Evolutionary conservation across 2,329 filamentous ascomycete genomes (phyloP).

Genomic region (Trichoderma pleuroti): DNA sequence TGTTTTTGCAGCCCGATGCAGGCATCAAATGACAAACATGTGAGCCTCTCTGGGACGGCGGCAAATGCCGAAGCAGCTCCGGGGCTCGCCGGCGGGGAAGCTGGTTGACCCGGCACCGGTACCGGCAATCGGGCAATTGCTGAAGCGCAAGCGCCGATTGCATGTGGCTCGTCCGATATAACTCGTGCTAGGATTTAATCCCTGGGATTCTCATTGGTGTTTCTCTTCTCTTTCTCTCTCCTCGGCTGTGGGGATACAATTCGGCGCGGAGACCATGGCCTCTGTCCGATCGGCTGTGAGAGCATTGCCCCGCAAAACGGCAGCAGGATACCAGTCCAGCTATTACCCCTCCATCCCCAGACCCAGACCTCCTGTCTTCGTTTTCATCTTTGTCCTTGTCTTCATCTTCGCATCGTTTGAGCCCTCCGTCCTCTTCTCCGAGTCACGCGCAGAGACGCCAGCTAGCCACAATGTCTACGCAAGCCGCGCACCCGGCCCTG

Average conservation of each 20-base stretch:
- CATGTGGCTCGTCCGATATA: not conserved
- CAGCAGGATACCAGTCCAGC: constrained; percentile 12
- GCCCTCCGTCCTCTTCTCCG: not conserved
- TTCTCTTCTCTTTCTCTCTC: not conserved
- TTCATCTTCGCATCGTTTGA: constrained; percentile 22
- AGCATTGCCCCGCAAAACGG: constrained; percentile 28
- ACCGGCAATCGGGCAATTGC: constrained; percentile 18
- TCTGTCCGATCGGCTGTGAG: constrained; percentile 31
- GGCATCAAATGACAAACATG: not conserved
- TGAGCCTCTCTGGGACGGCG: not conserved
- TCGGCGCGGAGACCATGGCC: constrained; percentile 17
- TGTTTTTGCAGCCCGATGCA: not conserved
- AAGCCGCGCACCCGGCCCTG: constrained; percentile 65
- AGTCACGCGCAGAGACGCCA: constrained; percentile 23
- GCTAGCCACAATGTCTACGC: constrained; percentile 54
- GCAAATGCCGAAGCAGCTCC: constrained; percentile 9
- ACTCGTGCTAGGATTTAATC: not conserved
- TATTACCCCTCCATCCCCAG: constrained; percentile 28
- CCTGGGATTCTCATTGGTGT: constrained; percentile 7
- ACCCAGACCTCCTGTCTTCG: constrained; percentile 7
- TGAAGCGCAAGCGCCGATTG: constrained; percentile 7
- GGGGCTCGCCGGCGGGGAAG: constrained; percentile 14
- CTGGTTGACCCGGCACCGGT: constrained; percentile 16
- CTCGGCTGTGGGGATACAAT: constrained; percentile 16
- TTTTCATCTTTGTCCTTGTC: not conserved